Conservation (phyloP, 108 stramenopile genomes). For the Nannochloropsis gaditana region DNA sequence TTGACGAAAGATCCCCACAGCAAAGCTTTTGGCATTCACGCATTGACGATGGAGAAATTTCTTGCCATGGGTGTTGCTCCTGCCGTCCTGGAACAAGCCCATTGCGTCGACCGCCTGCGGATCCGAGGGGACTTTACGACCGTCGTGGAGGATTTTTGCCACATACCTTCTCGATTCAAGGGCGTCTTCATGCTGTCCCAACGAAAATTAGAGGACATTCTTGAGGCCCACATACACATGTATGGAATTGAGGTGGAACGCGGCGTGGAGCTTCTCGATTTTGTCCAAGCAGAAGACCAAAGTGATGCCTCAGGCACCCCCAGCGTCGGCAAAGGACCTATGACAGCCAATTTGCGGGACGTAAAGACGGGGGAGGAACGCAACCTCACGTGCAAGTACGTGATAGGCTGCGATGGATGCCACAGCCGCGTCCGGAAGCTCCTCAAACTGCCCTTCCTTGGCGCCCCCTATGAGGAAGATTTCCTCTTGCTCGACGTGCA, state of each 20-base stretch:
- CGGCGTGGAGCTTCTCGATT: neutral
- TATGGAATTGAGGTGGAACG: constrained; percentile 3
- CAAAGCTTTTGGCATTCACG: neutral
- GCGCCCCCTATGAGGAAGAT: neutral
- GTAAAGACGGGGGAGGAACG: neutral
- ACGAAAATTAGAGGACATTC: neutral
- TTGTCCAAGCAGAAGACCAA: neutral
- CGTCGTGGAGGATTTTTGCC: constrained; percentile 3
- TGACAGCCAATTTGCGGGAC: neutral
- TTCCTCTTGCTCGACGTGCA: neutral
- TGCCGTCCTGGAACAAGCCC: neutral
- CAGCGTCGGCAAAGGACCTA: neutral
- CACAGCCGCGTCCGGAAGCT: constrained; percentile 16
- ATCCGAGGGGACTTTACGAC: neutral
- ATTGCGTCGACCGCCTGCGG: neutral
- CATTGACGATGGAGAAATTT: neutral
- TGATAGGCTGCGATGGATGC: neutral
- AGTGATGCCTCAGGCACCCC: neutral
- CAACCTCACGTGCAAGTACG: neutral
- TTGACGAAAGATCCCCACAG: constrained; percentile 12
- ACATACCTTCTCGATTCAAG: constrained; percentile 11
- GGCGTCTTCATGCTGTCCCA: neutral
- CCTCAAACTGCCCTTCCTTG: neutral
- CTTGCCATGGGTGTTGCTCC: neutral
- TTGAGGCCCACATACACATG: neutral